Evolutionary conservation across 495 filamentous ascomycete species (phyloP), one percentile per base, ranked within the genome.

Genomic region (Elasticomyces elasticus): DNA sequence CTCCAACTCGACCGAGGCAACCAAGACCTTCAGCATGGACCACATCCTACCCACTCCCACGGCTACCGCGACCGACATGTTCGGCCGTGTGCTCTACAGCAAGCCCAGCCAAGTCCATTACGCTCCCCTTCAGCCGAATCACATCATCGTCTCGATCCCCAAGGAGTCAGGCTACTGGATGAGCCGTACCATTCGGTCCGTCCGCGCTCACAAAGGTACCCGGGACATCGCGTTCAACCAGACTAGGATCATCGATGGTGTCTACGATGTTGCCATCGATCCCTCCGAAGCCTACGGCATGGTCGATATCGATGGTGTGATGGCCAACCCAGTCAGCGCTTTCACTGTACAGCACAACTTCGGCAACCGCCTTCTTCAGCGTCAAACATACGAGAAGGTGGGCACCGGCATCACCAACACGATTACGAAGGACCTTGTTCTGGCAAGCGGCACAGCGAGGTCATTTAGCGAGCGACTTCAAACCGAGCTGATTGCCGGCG

Each of bases 301-400:
- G 0, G 47, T 62, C 25, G 42, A 15, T 5, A 22, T 54, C 31
- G 27, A 48, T 12, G 27, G 52, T 28, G 1, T 23, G 3, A 28
- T 46, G 33, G 27, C 40, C 37, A 9, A 26, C 23, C 49, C 42
- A 7, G 33, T 42, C 19, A 28, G 33, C 15, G 27, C 48, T 33
- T 22, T 51, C 26, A 47, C 44, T 2, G 13, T 53, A 2, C n/a
- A 48, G 28, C 51, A 62, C 47, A 46, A 58, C 54, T 62, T 54
- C 46, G 54, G 59, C 13, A 54, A 19, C 17, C 12, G 31, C 4
- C 5, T 48, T 7, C 27, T 57, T 1, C 45, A 57, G 9, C 49
- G 45, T 51, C 15, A 48, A 27, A 54, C 51, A 0, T 55, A 54
- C 51, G 22, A 54, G 17, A 35, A 56, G 20, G 47, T 23, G 1